Percentiles rank a stretch among this genome's conserved stretches.
These are phyloP conservation scores for Fusarium coffeatum DNA, from an alignment of 2,329 filamentous ascomycete species.

Conservation along the genomic window DNA sequence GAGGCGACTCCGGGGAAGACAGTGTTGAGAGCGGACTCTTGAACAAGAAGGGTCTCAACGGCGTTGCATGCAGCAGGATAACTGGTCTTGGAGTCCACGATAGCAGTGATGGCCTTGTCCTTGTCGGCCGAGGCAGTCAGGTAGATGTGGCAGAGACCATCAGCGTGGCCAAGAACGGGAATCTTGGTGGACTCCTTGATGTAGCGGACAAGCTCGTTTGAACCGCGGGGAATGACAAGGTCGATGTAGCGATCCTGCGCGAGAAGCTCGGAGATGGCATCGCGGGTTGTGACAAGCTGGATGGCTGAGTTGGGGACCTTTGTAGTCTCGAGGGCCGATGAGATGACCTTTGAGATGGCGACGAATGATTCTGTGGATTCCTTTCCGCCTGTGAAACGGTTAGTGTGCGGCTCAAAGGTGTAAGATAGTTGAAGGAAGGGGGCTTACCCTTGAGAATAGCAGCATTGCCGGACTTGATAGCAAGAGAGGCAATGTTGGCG, in stretches of 20 bases:
- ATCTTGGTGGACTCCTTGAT: constrained; percentile 94
- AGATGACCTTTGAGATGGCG: constrained; percentile 88
- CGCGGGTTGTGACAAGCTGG: constrained; percentile 92
- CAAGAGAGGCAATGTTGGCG: constrained; percentile 94
- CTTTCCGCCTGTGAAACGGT: constrained; percentile 75
- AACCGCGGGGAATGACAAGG: constrained; percentile 91
- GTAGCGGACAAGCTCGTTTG: constrained; percentile 88
- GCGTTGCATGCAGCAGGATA: constrained; percentile 97
- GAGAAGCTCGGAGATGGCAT: constrained; percentile 89
- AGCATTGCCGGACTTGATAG: constrained; percentile 96
- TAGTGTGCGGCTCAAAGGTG: neutral
- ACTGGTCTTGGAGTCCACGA: constrained; percentile 92
- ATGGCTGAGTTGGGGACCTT: constrained; percentile 86
- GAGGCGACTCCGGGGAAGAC: constrained; percentile 78
- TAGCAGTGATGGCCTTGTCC: constrained; percentile 76
- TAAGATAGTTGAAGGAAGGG: neutral
- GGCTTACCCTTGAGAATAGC: constrained; percentile 90
- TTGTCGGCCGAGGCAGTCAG: constrained; percentile 82
- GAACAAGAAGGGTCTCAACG: constrained; percentile 89
- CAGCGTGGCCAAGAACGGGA: constrained; percentile 94
- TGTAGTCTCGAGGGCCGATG: constrained; percentile 76
- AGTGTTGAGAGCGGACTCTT: constrained; percentile 74
- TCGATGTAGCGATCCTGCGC: constrained; percentile 89
- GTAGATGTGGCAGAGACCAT: constrained; percentile 90
- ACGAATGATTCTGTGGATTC: constrained; percentile 96